Conservation (phyloP, 1,139 yeast genomes). For the Hanseniaspora gamundiae region DNA sequence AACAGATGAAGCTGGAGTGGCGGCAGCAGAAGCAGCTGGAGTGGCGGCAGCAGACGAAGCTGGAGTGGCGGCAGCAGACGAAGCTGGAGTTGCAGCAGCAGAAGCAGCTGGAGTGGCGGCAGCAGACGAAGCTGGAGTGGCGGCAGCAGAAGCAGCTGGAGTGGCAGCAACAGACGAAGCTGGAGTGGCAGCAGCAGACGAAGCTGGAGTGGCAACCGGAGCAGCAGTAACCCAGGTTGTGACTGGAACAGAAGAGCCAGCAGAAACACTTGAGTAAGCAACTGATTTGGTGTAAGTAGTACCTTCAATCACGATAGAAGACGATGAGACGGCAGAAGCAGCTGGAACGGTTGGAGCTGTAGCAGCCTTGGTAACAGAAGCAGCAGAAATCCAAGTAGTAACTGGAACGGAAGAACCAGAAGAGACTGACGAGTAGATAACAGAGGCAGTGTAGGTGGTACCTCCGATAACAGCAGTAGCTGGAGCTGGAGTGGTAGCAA, state of each 20-base stretch:
- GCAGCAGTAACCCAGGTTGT: conserved; percentile 6
- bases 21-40: conserved; percentile 5
- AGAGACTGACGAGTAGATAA: conserved; percentile 6
- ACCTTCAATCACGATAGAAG: neutral
- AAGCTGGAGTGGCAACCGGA: conserved; percentile 5
- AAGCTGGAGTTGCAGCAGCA: neutral
- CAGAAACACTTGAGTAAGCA: neutral
- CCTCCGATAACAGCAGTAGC: conserved; percentile 7
- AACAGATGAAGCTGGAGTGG: conserved; percentile 4
- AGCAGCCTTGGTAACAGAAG: neutral
- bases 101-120: neutral
- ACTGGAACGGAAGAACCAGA: conserved; percentile 9
- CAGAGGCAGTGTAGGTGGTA: conserved; percentile 1
- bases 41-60: conserved; percentile 6
- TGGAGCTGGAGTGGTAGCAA: conserved; percentile 8
- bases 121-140: conserved; percentile 1
- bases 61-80: conserved; percentile 1
- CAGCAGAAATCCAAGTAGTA: conserved; percentile 7
- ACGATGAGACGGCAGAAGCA: conserved; percentile 1
- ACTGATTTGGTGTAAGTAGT: neutral
- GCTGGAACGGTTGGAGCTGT: neutral
- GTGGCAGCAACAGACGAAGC: conserved; percentile 7
- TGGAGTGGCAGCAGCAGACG: conserved; percentile 3
- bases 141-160: conserved; percentile 9
- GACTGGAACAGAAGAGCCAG: neutral